Evolutionary conservation across 192 early-diverging fungal genomes (phyloP), one percentile per base, ranked within the genome.

Genomic region (Podochytrium sp.): DNA sequence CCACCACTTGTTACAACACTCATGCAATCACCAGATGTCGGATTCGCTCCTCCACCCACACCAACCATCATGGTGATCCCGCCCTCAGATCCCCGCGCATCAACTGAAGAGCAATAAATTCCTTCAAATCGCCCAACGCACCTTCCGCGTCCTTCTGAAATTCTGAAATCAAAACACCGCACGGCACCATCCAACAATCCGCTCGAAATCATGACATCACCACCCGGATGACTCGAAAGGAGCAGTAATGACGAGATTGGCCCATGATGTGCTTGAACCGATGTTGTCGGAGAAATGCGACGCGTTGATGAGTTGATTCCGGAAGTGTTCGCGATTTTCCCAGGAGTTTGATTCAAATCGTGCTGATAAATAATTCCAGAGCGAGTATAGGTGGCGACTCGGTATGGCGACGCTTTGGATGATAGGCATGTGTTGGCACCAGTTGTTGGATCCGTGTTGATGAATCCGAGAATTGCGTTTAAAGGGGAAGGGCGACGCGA

Each of bases 101-200:
- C 23, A 5, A 7, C 6, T 33, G 10, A 20, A 10, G 27, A 20
- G 14, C 16, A 34, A 25, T 73, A 41, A 50, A 74, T 23, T 6
- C 49, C 50, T 53, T 74, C 72, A 30, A 52, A 49, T n/a, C 62
- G n/a, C 6, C 57, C 72, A 2, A 74, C 61, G 39, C 72, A 74
- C 2, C 72, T 60, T 2, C 72, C 61, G 5, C 49, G 39, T 14
- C 33, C 39, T 5, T 33, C 50, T 27, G 70, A 38, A 49, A 74
- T 30, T 4, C 72, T 60, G 6, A 74, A 40, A 43, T 74, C 72
- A 53, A 74, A 74, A 37, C 61, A 74, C 25, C 61, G 58, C 7
- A 74, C 50, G 23, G 72, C 43, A 2, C 72, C 72, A 53, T 74
- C 72, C 35, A 65, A 25, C 16, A 74, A 47, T 6, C 72, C 72